A percentile compares a stretch with the other conserved stretches of the same genome.
phyloP scores from a whole-genome alignment of 768 basidiomycete genomes.

The Amanita subjunquillea region DNA sequence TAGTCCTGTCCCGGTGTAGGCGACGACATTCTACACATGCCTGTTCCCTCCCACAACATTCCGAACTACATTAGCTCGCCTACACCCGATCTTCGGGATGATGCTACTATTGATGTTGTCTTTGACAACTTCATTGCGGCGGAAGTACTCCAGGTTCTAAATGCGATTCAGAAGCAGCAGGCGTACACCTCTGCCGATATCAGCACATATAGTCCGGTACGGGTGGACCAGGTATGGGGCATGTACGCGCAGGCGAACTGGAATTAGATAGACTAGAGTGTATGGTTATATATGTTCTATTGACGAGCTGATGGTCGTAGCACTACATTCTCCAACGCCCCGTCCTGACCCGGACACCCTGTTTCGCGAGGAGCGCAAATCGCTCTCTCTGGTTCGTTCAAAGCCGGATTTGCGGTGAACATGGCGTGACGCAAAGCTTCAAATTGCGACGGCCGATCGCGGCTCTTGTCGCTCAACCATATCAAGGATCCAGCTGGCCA shows the following conservation, averaged over 20 bases:
- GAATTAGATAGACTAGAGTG: slow-evolving; percentile 21
- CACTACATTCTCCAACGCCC: no score
- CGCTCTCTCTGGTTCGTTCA: no score
- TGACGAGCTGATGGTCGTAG: no score
- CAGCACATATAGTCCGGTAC: slow-evolving; percentile 38
- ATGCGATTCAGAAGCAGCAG: slow-evolving; percentile 38
- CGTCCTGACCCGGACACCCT: no score
- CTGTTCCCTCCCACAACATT: slow-evolving; percentile 41
- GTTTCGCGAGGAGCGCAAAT: no score
- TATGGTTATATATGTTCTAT: no score
- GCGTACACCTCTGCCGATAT: slow-evolving; percentile 45
- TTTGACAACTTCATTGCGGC: slow-evolving; percentile 62
- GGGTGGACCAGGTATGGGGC: slow-evolving; percentile 42
- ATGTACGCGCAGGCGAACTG: slow-evolving; percentile 41
- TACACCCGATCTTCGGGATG: slow-evolving; percentile 36
- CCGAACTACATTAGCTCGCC: slow-evolving; percentile 54
- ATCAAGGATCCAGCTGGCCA: no score
- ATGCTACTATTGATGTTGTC: slow-evolving; percentile 58
- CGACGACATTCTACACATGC: slow-evolving; percentile 59
- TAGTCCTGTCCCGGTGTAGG: slow-evolving; percentile 66
- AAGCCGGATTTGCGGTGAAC: no score
- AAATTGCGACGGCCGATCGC: no score
- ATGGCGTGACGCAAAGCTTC: no score
- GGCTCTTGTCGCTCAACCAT: no score
- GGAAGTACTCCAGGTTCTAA: slow-evolving; percentile 43